These are phyloP conservation scores for Hymenoscyphus repandus DNA, from an alignment of 2,329 filamentous ascomycete genomes.

Conservation along the genomic window DNA sequence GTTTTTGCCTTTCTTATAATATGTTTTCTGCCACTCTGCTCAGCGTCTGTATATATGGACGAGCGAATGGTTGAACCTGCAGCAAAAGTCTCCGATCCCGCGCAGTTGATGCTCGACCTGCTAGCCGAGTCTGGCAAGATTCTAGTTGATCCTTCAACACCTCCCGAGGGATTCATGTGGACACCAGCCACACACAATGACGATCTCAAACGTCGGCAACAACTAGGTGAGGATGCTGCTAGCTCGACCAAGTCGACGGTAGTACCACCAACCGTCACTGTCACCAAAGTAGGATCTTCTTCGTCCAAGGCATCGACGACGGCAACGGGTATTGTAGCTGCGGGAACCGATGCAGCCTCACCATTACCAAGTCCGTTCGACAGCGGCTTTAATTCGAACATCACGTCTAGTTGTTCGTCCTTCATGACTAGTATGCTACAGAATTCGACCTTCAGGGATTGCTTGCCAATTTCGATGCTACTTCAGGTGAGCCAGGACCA, in stretches of 20 bases:
- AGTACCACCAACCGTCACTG: constrained; percentile 11
- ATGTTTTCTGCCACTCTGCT: constrained; percentile 21
- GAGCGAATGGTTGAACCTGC: constrained; percentile 25
- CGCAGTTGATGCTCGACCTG: constrained; percentile 23
- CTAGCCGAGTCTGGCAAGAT: constrained; percentile 28
- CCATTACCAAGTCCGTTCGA: constrained; percentile 64
- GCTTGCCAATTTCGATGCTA: constrained; percentile 80
- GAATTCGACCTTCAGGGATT: constrained; percentile 39
- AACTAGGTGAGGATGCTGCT: constrained; percentile 3
- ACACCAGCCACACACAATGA: constrained; percentile 5
- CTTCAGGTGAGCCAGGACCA: constrained; percentile 56
- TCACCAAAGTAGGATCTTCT: neutral
- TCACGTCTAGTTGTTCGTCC: constrained; percentile 37
- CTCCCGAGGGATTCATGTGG: constrained; percentile 13
- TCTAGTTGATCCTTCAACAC: constrained; percentile 27
- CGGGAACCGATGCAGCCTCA: constrained; percentile 26
- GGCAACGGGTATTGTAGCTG: constrained; percentile 1
- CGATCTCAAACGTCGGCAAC: constrained; percentile 16
- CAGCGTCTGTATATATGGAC: constrained; percentile 22
- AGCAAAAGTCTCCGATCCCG: constrained; percentile 10
- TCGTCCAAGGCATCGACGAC: constrained; percentile 2
- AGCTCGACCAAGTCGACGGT: constrained; percentile 9
- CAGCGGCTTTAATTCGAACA: constrained; percentile 56
- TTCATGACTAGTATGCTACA: constrained; percentile 29
- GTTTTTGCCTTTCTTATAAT: constrained; percentile 19